Percentiles rank a stretch among this genome's conserved stretches.
These are phyloP conservation scores for Asterella californica DNA, from an alignment of 225 moss, liverwort and hornwort species.

Conservation along the genomic window DNA sequence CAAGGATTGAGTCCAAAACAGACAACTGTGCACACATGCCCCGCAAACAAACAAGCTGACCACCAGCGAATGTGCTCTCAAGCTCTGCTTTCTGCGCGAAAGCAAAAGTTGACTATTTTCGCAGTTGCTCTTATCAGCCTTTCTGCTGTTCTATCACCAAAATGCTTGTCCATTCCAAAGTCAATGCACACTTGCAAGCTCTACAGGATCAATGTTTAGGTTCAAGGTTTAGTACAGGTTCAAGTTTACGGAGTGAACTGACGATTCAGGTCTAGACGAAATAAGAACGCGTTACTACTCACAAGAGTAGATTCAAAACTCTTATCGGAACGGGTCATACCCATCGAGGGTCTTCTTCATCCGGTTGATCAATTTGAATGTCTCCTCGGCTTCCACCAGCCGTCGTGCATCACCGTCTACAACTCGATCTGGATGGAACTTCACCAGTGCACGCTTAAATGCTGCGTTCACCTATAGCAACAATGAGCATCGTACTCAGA, in stretches of 20 bases:
- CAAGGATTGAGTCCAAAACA: constrained; percentile 6
- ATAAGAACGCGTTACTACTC: neutral
- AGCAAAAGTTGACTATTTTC: neutral
- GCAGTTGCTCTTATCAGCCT: neutral
- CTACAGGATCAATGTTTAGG: neutral
- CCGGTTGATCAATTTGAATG: constrained; percentile 80
- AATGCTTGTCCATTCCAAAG: neutral
- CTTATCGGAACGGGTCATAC: constrained; percentile 30
- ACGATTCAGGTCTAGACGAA: neutral
- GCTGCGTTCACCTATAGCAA: constrained; percentile 70
- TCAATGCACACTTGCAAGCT: neutral
- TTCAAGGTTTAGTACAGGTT: neutral
- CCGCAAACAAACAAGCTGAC: constrained; percentile 1
- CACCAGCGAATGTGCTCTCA: neutral
- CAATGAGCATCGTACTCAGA: neutral
- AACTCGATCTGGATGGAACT: constrained; percentile 90
- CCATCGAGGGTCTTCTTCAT: constrained; percentile 58
- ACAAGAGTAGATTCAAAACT: neutral
- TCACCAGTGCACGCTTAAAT: constrained; percentile 83
- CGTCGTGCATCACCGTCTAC: constrained; percentile 69
- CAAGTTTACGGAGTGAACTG: neutral
- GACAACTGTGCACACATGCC: neutral
- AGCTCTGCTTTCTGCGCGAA: neutral
- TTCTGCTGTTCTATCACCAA: neutral
- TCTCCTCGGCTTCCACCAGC: constrained; percentile 98